A percentile compares a stretch with the other conserved stretches of the same genome.
These are phyloP conservation scores for Cocos nucifera DNA, from an alignment of 176 grass and related monocot genomes.

Conservation along the genomic window DNA sequence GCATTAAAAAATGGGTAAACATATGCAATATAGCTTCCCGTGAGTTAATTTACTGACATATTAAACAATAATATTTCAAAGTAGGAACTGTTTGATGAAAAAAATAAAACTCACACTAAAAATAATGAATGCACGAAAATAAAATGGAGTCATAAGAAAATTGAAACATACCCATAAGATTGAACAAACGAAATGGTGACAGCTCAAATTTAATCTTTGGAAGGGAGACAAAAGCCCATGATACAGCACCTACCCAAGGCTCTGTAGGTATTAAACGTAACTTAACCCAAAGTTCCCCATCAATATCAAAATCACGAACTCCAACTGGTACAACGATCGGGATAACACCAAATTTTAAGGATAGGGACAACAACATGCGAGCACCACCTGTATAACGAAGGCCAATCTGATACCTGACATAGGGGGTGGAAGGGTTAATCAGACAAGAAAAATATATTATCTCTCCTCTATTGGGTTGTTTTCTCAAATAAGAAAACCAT, in stretches of 20 bases:
- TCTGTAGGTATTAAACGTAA: slow-evolving; percentile 80
- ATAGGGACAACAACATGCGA: slow-evolving; percentile 76
- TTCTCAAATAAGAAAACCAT: too few relatives aligned
- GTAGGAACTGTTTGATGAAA: too few relatives aligned
- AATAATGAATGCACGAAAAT: background rate
- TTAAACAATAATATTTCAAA: too few relatives aligned
- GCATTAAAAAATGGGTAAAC: too few relatives aligned
- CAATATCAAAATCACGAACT: slow-evolving; percentile 94
- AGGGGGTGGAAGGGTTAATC: too few relatives aligned
- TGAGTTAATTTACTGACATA: too few relatives aligned
- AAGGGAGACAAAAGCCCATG: slow-evolving; percentile 95
- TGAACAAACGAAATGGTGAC: slow-evolving; percentile 72
- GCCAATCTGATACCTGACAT: slow-evolving; percentile 89
- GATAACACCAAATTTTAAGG: slow-evolving; percentile 65
- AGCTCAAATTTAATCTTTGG: slow-evolving; percentile 95
- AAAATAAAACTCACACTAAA: too few relatives aligned
- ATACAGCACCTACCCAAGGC: slow-evolving; percentile 86
- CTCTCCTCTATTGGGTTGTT: too few relatives aligned
- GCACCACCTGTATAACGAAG: slow-evolving; percentile 85
- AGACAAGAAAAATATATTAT: too few relatives aligned
- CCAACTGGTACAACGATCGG: slow-evolving; percentile 74
- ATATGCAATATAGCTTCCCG: too few relatives aligned
- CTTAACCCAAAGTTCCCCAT: slow-evolving; percentile 95
- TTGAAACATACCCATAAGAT: slow-evolving; percentile 67
- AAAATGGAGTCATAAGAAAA: slow-evolving; percentile 4